A percentile compares a stretch with the other conserved stretches of the same genome.
These are phyloP conservation scores for Erodium moschatum DNA, from an alignment of 441 rosid species.

Conservation along the genomic window DNA sequence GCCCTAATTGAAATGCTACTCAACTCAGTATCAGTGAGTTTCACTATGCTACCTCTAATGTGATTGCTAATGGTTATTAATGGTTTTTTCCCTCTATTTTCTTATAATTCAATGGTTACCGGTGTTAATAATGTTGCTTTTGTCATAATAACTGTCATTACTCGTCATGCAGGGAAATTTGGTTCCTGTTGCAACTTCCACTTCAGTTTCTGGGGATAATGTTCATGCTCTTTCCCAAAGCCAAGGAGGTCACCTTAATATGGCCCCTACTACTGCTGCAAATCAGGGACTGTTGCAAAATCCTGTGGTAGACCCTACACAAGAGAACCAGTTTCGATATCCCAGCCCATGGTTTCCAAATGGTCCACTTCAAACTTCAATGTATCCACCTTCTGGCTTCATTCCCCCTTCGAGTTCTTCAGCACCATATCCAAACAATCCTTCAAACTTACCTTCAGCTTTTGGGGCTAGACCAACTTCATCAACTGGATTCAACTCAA, in stretches of 20 bases:
- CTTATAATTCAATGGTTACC: background rate
- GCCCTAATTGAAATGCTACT: conserved; percentile 66
- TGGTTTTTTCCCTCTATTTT: background rate
- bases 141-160: conserved; percentile 11
- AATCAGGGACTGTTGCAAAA: conserved; percentile 29
- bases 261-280: conserved; percentile 18
- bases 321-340: conserved; percentile 42
- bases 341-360: conserved; percentile 34
- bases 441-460: conserved; percentile 30
- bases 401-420: conserved; percentile 27
- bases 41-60: conserved; percentile 11
- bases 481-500: conserved; percentile 31
- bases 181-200: conserved; percentile 28
- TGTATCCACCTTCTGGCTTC: conserved; percentile 26
- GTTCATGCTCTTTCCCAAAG: conserved; percentile 27
- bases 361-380: conserved; percentile 29
- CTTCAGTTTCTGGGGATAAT: conserved; percentile 33
- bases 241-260: conserved; percentile 20
- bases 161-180: conserved; percentile 45
- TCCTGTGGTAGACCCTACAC: conserved; percentile 24
- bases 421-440: conserved; percentile 31
- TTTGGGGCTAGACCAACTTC: conserved; percentile 41
- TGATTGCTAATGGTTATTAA: background rate
- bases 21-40: conserved; percentile 73
- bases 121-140: background rate